phyloP scores from a whole-genome alignment of 1,139 yeast species.

The Suhomyces panamericanus region DNA sequence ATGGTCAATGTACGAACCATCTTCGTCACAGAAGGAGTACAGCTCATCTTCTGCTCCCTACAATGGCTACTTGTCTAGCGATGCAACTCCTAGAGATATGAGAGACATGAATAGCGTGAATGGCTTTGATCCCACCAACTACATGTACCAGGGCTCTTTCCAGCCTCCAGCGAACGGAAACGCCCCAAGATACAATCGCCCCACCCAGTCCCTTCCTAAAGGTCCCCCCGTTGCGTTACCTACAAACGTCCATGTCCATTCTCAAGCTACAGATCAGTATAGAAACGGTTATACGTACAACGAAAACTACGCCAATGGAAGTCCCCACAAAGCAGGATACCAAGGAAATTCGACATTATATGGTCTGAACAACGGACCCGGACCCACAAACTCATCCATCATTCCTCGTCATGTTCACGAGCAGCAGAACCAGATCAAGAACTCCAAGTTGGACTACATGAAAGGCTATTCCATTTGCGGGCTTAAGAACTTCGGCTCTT shows the following conservation, averaged over 20 bases:
- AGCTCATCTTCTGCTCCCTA: neutral
- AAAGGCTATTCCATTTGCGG: conserved; percentile 61
- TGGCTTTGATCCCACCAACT: neutral
- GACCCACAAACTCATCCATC: conserved; percentile 16
- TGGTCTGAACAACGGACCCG: conserved; percentile 1
- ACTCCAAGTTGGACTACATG: conserved; percentile 39
- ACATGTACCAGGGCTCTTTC: neutral
- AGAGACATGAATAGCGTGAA: neutral
- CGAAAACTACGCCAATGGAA: conserved; percentile 1
- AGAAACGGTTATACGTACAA: neutral
- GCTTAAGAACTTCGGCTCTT: conserved; percentile 64
- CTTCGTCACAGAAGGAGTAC: neutral
- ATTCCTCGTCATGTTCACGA: conserved; percentile 20
- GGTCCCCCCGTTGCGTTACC: conserved; percentile 13
- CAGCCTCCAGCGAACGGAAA: neutral
- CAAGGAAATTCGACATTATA: conserved; percentile 1
- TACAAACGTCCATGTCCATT: conserved; percentile 10
- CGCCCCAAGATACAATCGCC: conserved; percentile 12
- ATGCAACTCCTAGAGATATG: neutral
- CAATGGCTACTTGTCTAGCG: neutral
- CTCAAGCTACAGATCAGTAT: conserved; percentile 1
- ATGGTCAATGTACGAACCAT: conserved; percentile 9
- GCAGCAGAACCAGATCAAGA: conserved; percentile 17
- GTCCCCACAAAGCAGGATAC: neutral
- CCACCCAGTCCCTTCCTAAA: conserved; percentile 11